phyloP scores from a whole-genome alignment of 495 filamentous ascomycete genomes.

The Neurospora sp. region DNA sequence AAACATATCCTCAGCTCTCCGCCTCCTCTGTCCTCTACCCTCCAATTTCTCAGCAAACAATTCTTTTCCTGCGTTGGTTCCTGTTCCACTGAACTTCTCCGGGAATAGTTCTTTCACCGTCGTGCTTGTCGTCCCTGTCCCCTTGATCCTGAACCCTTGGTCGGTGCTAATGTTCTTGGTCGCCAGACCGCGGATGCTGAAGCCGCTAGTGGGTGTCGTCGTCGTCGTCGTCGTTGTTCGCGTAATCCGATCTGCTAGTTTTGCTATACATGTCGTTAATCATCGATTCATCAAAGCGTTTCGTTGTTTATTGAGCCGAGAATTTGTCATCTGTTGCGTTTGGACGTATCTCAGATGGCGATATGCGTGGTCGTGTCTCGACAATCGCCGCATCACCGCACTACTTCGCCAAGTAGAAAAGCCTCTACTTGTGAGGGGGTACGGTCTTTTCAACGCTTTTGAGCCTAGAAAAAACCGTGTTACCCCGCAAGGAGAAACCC shows the following conservation, averaged over 20 bases:
- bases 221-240: conserved; percentile 5
- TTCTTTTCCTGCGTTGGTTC: conserved; percentile 57
- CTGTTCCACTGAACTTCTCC: conserved; percentile 36
- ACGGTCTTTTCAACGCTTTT: not conserved
- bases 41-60: conserved; percentile 48
- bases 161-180: conserved; percentile 24
- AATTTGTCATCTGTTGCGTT: not conserved
- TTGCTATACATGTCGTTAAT: conserved; percentile 19
- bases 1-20: conserved; percentile 46
- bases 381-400: not conserved
- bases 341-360: not conserved
- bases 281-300: not conserved
- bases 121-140: conserved; percentile 37
- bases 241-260: conserved; percentile 33
- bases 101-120: conserved; percentile 65
- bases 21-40: conserved; percentile 34
- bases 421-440: not conserved
- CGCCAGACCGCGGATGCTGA: conserved; percentile 55
- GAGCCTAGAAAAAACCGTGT: not conserved
- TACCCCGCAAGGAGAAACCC: not conserved
- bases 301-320: not conserved
- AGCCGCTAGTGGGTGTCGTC: conserved; percentile 16
- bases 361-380: not conserved
- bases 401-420: not conserved
- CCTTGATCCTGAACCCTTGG: conserved; percentile 58